A percentile compares a stretch with the other conserved stretches of the same genome.
Evolutionary conservation across 129 eudicot species (phyloP).

Genomic region (Gnaphalium uliginosum): DNA sequence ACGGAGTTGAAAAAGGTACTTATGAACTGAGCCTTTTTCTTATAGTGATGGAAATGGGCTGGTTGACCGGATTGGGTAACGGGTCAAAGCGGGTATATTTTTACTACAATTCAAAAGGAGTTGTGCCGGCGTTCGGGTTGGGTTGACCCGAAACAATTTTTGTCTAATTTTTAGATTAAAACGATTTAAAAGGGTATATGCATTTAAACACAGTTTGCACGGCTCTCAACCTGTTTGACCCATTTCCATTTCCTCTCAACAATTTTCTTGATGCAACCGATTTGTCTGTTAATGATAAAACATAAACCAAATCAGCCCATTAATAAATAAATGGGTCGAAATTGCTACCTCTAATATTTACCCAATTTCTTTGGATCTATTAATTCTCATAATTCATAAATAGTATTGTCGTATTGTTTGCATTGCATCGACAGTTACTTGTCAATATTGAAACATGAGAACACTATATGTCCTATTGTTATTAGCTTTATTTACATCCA

Average conservation of each 20-base stretch:
- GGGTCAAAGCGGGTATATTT: not conserved
- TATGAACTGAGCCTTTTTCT: not conserved
- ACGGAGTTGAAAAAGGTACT: constrained; percentile 73
- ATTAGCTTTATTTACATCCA: constrained; percentile 4
- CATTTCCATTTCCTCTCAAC: not conserved
- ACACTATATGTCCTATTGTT: constrained; percentile 2
- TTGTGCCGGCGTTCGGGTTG: too few relatives aligned
- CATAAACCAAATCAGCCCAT: not conserved
- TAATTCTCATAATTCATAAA: not conserved
- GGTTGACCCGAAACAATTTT: too few relatives aligned
- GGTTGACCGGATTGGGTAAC: not conserved
- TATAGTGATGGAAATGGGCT: not conserved
- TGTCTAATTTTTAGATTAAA: too few relatives aligned
- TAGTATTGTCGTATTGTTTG: not conserved
- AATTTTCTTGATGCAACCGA: too few relatives aligned
- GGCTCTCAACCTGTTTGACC: not conserved
- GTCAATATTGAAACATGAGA: not conserved
- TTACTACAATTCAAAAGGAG: not conserved
- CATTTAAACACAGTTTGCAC: too few relatives aligned
- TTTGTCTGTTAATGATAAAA: not conserved
- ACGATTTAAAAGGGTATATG: too few relatives aligned
- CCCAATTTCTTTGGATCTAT: not conserved
- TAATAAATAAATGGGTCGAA: not conserved
- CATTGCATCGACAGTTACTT: constrained; percentile 10
- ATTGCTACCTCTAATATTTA: not conserved